Conservation (phyloP, 306 rosid species). For the Rosa chinensis region DNA sequence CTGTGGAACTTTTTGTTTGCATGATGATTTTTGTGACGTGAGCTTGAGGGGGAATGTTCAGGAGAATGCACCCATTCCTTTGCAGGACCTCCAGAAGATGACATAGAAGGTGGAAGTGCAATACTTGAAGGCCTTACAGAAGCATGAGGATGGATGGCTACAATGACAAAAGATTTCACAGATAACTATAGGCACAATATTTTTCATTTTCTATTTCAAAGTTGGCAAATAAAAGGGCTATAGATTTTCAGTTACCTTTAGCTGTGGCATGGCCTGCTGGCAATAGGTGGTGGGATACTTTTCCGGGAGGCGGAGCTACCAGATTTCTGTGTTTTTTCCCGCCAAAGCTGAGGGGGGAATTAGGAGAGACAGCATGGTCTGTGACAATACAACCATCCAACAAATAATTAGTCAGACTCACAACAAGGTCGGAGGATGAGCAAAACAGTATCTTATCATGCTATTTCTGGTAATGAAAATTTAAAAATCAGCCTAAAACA, state of each 20-base stretch:
- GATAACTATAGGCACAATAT: slow-evolving; percentile 1
- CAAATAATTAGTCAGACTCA: not conserved
- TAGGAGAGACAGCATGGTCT: slow-evolving; percentile 32
- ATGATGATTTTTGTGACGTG: slow-evolving; percentile 45
- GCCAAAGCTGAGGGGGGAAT: slow-evolving; percentile 33
- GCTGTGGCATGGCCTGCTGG: not conserved
- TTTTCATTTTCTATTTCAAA: slow-evolving; percentile 8
- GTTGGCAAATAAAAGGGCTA: slow-evolving; percentile 10
- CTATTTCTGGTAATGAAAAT: not conserved
- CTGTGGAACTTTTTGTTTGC: slow-evolving; percentile 33
- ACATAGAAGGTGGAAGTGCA: slow-evolving; percentile 55
- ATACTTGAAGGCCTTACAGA: slow-evolving; percentile 41
- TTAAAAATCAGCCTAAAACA: not conserved
- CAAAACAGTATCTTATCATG: not conserved
- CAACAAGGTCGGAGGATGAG: not conserved
- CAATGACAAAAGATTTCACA: slow-evolving; percentile 24
- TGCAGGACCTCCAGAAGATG: slow-evolving; percentile 38
- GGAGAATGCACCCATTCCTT: slow-evolving; percentile 46
- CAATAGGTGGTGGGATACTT: not conserved
- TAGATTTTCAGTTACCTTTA: slow-evolving; percentile 20
- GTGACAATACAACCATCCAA: slow-evolving; percentile 3
- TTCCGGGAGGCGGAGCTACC: slow-evolving; percentile 18
- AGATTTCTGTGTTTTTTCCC: slow-evolving; percentile 22
- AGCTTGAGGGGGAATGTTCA: slow-evolving; percentile 42
- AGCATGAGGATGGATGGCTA: slow-evolving; percentile 40